Percentiles rank a stretch among this genome's conserved stretches.
phyloP scores from a whole-genome alignment of 1,284 basidiomycete species.

The Rhodotorula glutinis region DNA sequence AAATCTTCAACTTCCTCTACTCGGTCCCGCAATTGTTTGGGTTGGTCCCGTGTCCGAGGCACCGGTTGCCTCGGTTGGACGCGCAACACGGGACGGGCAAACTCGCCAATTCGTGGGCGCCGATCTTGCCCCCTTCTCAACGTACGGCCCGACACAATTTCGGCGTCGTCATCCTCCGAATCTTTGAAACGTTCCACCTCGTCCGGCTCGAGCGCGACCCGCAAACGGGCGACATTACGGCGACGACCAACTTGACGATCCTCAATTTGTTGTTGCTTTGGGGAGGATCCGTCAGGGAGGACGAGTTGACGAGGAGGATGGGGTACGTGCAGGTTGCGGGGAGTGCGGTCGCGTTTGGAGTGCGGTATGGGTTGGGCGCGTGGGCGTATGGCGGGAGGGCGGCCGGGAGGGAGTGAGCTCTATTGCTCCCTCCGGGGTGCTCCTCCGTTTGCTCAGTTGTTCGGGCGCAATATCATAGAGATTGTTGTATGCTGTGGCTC shows the following conservation, averaged over 20 bases:
- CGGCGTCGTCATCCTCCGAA: conserved; percentile 58
- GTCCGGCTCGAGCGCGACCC: conserved; percentile 58
- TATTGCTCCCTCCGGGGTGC: no score
- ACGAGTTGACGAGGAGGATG: conserved; percentile 66
- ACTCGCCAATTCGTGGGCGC: conserved; percentile 67
- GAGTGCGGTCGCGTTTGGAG: conserved; percentile 71
- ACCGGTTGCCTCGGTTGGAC: conserved; percentile 83
- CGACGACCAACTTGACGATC: conserved; percentile 81
- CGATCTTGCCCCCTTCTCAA: conserved; percentile 59
- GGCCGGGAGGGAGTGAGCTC: conserved; percentile 47
- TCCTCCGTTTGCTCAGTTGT: no score
- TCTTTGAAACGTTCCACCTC: conserved; percentile 62
- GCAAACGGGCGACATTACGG: conserved; percentile 54
- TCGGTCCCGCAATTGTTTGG: conserved; percentile 94
- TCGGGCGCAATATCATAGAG: background rate
- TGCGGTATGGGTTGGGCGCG: conserved; percentile 81
- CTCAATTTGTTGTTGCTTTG: conserved; percentile 75
- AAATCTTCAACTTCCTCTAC: conserved; percentile 94
- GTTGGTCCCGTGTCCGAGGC: conserved; percentile 86
- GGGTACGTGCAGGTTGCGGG: conserved; percentile 70
- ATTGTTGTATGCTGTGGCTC: no score
- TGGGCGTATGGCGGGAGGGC: conserved; percentile 72
- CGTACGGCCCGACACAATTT: conserved; percentile 18
- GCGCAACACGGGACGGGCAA: conserved; percentile 58
- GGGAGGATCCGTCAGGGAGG: conserved; percentile 77